Conservation (phyloP, 2,329 filamentous ascomycete genomes). For the Botryotinia narcissicola region DNA sequence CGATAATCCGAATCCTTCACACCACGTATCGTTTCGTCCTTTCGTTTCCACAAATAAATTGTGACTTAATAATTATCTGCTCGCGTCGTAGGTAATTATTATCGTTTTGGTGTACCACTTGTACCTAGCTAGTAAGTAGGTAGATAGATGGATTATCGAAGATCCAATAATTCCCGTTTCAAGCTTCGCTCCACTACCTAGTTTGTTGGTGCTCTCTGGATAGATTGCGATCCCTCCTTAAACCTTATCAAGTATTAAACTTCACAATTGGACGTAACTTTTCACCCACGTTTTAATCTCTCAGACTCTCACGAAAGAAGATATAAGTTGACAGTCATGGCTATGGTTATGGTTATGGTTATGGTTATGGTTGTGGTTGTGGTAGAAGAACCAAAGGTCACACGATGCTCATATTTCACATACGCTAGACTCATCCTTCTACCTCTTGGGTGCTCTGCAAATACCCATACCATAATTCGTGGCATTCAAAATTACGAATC, state of each 20-base stretch:
- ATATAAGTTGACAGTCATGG: neutral
- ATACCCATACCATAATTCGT: neutral
- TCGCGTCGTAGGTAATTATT: neutral
- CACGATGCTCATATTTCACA: neutral
- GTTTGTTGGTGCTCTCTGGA: neutral
- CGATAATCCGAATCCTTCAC: neutral
- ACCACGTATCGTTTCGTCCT: neutral
- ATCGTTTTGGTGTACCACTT: neutral
- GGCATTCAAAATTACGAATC: neutral
- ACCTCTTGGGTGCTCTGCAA: neutral
- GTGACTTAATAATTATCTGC: neutral
- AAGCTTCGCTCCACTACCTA: neutral
- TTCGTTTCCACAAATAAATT: neutral
- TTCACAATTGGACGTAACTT: neutral
- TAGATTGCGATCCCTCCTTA: neutral
- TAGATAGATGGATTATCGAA: neutral
- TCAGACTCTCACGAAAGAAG: neutral
- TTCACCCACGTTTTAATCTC: neutral
- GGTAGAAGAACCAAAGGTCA: neutral
- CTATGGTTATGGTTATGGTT: neutral
- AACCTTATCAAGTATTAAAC: neutral
- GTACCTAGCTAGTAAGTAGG: neutral
- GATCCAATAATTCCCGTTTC: slow-evolving; percentile 5
- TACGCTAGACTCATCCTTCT: neutral
- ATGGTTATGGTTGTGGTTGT: too few species aligned